These are phyloP conservation scores for Volutella citrinella DNA, from an alignment of 2,329 filamentous ascomycete genomes.

Conservation along the genomic window DNA sequence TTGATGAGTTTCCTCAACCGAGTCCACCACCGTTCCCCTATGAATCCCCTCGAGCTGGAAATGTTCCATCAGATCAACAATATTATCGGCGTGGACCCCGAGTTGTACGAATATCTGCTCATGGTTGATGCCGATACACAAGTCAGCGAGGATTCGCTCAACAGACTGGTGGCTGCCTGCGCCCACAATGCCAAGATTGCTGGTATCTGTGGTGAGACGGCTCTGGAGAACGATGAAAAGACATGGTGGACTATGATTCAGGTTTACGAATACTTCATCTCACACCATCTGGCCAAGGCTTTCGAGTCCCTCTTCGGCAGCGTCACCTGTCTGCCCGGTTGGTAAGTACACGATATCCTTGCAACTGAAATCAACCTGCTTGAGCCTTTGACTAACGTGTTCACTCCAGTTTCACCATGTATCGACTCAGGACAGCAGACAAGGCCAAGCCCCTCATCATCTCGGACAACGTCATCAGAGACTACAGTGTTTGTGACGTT, in stretches of 20 bases:
- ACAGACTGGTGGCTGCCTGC: conserved; percentile 87
- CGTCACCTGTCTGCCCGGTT: conserved; percentile 98
- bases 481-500: conserved; percentile 85
- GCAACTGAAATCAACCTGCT: background rate
- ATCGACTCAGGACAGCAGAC: conserved; percentile 89
- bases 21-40: conserved; percentile 88
- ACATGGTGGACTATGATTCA: conserved; percentile 99
- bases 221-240: conserved; percentile 88
- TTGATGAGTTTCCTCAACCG: conserved; percentile 98
- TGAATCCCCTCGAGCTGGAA: conserved; percentile 94
- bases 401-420: conserved; percentile 87
- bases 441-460: conserved; percentile 94
- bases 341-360: conserved; percentile 62
- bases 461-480: conserved; percentile 78
- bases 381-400: conserved; percentile 35
- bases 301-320: conserved; percentile 98
- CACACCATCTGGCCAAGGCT: conserved; percentile 92
- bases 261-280: conserved; percentile 99
- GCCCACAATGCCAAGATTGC: conserved; percentile 94
- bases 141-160: conserved; percentile 88
- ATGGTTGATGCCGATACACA: conserved; percentile 98
- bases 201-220: conserved; percentile 96
- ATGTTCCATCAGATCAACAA: conserved; percentile 99
- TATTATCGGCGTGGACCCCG: conserved; percentile 95
- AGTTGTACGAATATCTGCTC: conserved; percentile 93